These are phyloP conservation scores for Candida sp. DNA, from an alignment of 1,139 yeast genomes.

Conservation along the genomic window DNA sequence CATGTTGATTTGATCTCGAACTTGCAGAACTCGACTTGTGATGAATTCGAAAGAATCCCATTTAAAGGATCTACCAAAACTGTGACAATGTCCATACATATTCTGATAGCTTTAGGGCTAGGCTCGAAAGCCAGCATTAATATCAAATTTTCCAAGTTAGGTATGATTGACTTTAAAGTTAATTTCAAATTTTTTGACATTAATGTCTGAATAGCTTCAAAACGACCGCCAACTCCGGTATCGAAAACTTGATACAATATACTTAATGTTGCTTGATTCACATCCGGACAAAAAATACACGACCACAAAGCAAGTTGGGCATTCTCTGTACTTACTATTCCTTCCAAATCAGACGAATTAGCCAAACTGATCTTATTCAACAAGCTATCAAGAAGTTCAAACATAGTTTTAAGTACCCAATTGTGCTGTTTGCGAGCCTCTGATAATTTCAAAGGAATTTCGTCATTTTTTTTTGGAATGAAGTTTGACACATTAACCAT, in stretches of 20 bases:
- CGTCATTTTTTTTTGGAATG: slow-evolving; percentile 21
- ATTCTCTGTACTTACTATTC: slow-evolving; percentile 17
- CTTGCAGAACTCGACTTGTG: slow-evolving; percentile 6
- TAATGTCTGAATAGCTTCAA: slow-evolving; percentile 64
- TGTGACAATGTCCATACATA: slow-evolving; percentile 68
- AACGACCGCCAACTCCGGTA: slow-evolving; percentile 51
- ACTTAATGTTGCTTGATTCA: slow-evolving; percentile 69
- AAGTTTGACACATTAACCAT: slow-evolving; percentile 40
- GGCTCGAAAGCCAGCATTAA: slow-evolving; percentile 61
- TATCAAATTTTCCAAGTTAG: slow-evolving; percentile 44
- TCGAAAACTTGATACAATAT: slow-evolving; percentile 76
- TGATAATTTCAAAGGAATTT: slow-evolving; percentile 14
- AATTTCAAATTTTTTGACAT: slow-evolving; percentile 41
- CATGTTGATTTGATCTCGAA: slow-evolving; percentile 44
- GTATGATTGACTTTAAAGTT: slow-evolving; percentile 47
- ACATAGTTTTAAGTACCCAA: slow-evolving; percentile 21
- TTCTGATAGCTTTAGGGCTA: slow-evolving; percentile 70
- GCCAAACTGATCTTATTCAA: slow-evolving; percentile 36
- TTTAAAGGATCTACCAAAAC: slow-evolving; percentile 64
- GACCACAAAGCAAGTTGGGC: slow-evolving; percentile 64
- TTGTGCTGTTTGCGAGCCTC: slow-evolving; percentile 31
- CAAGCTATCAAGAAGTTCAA: slow-evolving; percentile 18
- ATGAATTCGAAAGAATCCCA: slow-evolving; percentile 35
- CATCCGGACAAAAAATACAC: slow-evolving; percentile 57
- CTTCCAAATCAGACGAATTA: slow-evolving; percentile 41